Base-by-base conservation (phyloP, 805 yeast genomes). In the Barnettozyma pratensis region DNA sequence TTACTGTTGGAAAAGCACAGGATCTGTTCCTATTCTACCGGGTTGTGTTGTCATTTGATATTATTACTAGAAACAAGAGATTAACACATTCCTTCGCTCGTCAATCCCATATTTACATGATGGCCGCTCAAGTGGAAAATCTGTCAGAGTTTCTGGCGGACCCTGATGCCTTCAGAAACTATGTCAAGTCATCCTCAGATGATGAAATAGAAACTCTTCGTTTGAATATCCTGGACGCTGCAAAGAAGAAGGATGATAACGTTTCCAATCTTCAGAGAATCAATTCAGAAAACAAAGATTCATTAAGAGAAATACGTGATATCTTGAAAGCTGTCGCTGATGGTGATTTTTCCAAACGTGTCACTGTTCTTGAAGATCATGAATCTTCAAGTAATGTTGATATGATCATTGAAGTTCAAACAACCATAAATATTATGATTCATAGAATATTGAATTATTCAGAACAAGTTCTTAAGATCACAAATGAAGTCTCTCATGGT, bases 401-500 rank as follows among this genome's bases (percentile, higher is more conserved):
- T 7, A 45, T 45, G 62, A 86, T 87, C 53, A 73, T 82, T 49
- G 84, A 83, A 61, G 88, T 87, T 60, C 87, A 88, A 63, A 79
- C 42, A 27, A 84, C 94, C 7, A 86, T 88, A 60, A 88, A 88
- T 65, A 79, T 87, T 26, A 88, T 88, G 96, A 85, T 87, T 87
- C 89, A 84, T 60, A 95, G 87, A 63, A 77, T 87, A 58, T 73
- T 87, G 57, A 82, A 85, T 29, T 48, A 40, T 47, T 54, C 50
- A 6, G 92, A 92, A 55, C 92, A 86, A 63, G 70, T 86, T 54
- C 26, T 42, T 25, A 81, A 87, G 51, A 87, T 88, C 28, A 94
- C 96, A 37, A 87, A 91, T 14, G 95, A 88, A 57, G 96, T 88
- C 25, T 92, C 96, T 31, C 86, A 87, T 58, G 96, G 96, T 56